Percentiles rank a stretch among this genome's conserved stretches.
Evolutionary conservation across 2,329 filamentous ascomycete species (phyloP).

Genomic region (Aureobasidium sp.): DNA sequence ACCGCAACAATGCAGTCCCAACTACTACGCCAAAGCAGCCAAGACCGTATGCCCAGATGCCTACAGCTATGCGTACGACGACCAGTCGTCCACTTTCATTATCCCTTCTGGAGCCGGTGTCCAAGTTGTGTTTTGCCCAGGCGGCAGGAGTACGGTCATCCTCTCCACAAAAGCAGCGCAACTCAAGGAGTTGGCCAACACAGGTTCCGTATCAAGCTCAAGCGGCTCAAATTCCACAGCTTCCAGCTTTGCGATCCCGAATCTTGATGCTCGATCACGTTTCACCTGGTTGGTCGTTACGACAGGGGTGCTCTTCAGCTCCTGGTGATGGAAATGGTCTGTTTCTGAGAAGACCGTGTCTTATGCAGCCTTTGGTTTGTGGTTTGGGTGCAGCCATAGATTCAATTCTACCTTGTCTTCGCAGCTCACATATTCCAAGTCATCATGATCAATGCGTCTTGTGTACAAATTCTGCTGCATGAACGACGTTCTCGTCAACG

Average conservation of each 20-base stretch:
- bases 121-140: conserved; percentile 72
- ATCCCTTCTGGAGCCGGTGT: conserved; percentile 63
- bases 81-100: conserved; percentile 52
- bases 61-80: conserved; percentile 66
- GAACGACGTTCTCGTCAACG: neutral
- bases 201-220: conserved; percentile 19
- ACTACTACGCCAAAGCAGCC: conserved; percentile 60
- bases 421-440: neutral
- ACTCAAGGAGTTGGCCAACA: conserved; percentile 24
- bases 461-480: neutral
- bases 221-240: conserved; percentile 18
- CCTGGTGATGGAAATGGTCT: neutral
- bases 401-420: neutral
- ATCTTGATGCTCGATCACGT: conserved; percentile 18
- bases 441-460: neutral
- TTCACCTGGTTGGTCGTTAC: neutral
- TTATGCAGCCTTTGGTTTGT: neutral
- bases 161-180: conserved; percentile 33
- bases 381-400: neutral
- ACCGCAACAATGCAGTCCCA: conserved; percentile 57
- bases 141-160: conserved; percentile 44
- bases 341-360: neutral
- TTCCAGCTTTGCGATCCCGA: conserved; percentile 17
- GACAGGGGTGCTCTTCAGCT: neutral
- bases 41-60: conserved; percentile 77